Base-by-base conservation (phyloP, 1,284 basidiomycete genomes). In the Inonotus obliquus region DNA sequence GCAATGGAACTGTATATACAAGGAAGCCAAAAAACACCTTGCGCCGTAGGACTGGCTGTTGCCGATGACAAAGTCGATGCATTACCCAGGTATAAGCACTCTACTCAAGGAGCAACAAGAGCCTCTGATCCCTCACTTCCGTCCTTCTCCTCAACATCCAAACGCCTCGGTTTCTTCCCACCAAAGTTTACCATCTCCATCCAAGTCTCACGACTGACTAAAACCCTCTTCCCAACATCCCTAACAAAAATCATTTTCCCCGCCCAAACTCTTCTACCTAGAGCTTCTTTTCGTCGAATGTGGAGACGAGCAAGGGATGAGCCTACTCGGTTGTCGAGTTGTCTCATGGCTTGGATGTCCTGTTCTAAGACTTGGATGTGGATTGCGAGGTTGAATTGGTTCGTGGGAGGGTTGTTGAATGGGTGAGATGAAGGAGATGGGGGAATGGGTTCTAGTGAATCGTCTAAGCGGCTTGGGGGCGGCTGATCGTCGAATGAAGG, bases 241-340 rank as follows among this genome's bases (percentile, higher is more conserved):
- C 69, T 70, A 52, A 90, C 55, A 66, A 79, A 91, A 2, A 91
- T 66, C 60, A 83, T 74, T 70, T 82, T 83, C 32, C 71, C 76
- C 7, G 64, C 69, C 87, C 87, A 91, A 2, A 91, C 81, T 19
- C 89, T 81, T 14, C 89, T 81, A 2, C 86, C 87, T 13, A 90
- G 73, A 32, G 80, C 77, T 72, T 91, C 88, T 72, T 89, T 89
- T 19, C 82, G 60, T 25, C 87, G 81, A 63, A 85, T 80, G 1
- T 75, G 74, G 23, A 75, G 80, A n/a, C 86, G 81, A 5, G 73
- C 77, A 10, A 83, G 66, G 1, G 80, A 72, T 11, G 74, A 72
- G n/a, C 75, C 72, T 13, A 83, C 71, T 23, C 75, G 75, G 21
- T 69, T 61, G 14, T 73, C 67, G 58, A 90, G 74, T 0, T 71